Evolutionary conservation across 805 yeast species (phyloP), one percentile per base, ranked within the genome.

Genomic region (Spathaspora boniae): DNA sequence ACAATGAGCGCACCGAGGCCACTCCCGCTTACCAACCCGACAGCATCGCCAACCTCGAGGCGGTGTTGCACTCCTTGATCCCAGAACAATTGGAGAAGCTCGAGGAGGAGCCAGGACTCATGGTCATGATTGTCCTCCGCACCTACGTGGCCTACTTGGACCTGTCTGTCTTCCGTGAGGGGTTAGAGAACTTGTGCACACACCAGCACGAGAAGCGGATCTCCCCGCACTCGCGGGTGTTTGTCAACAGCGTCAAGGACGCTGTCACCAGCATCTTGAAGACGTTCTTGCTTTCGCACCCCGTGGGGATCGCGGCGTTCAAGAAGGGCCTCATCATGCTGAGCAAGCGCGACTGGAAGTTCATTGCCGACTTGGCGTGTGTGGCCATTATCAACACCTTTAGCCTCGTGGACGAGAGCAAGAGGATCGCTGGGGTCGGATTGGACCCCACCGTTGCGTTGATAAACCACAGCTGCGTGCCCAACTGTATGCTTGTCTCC

Each of bases 391-490:
- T 38, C 4, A 67, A 67, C 42, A 42, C 56, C 4, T 54, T 56
- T 6, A 44, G 44, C 3, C 19, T 56, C 17, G 50, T 52, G 22
- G 54, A 64, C 37, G 34, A 38, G 20, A 49, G 40, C 24, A 43
- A 43, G 8, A 62, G 57, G 26, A 36, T 49, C 4, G 48, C 56
- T 30, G 73, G 71, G 1, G 33, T 51, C 6, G 44, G 55, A 45
- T 54, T 68, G 43, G 70, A 65, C 38, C 65, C 65, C 0, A 39
- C 48, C 3, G 55, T 65, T 41, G 45, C 71, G 9, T 40, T 66
- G 30, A 56, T 65, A 15, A 68, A 67, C 33, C 73, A 67, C 46
- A 60, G 68, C 5, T 68, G 73, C 43, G 42, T 48, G 4, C 70
- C 72, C 4, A 66, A 65, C 37, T 44, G 56, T 20, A 33, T 50